Percentiles rank a stretch among this genome's conserved stretches.
These are phyloP conservation scores for Excoecaria agallocha DNA, from an alignment of 345 rosid species.

Conservation along the genomic window DNA sequence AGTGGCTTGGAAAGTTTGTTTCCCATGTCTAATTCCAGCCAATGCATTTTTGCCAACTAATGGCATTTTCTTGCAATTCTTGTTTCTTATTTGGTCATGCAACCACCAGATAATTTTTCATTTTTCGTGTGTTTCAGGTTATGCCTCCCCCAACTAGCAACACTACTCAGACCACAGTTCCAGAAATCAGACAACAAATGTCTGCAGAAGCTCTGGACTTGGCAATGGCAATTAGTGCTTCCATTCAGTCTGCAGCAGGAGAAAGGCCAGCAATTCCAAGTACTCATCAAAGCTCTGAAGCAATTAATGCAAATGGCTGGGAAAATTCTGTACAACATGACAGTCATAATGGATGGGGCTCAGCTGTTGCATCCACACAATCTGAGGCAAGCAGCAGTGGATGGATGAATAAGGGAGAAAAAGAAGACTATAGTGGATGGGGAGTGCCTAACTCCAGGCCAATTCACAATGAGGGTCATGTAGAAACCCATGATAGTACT, in stretches of 20 bases:
- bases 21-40: neutral
- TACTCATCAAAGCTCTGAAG: slow-evolving; percentile 22
- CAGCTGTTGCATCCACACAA: slow-evolving; percentile 20
- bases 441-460: slow-evolving; percentile 28
- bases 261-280: slow-evolving; percentile 6
- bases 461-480: slow-evolving; percentile 19
- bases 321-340: slow-evolving; percentile 21
- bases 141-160: slow-evolving; percentile 14
- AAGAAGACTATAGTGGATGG: slow-evolving; percentile 38
- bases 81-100: neutral
- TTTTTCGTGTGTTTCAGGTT: slow-evolving; percentile 28
- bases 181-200: slow-evolving; percentile 14
- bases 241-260: slow-evolving; percentile 25
- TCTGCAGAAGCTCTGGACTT: slow-evolving; percentile 18
- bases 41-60: neutral
- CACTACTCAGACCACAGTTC: slow-evolving; percentile 16
- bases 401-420: slow-evolving; percentile 25
- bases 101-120: neutral
- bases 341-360: slow-evolving; percentile 37
- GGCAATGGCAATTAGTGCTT: slow-evolving; percentile 20
- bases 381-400: slow-evolving; percentile 33
- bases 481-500: slow-evolving; percentile 7
- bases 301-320: slow-evolving; percentile 34
- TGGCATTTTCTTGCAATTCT: neutral
- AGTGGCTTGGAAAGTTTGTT: neutral